These are phyloP conservation scores for Xylaria scruposa DNA, from an alignment of 495 filamentous ascomycete genomes.

Conservation along the genomic window DNA sequence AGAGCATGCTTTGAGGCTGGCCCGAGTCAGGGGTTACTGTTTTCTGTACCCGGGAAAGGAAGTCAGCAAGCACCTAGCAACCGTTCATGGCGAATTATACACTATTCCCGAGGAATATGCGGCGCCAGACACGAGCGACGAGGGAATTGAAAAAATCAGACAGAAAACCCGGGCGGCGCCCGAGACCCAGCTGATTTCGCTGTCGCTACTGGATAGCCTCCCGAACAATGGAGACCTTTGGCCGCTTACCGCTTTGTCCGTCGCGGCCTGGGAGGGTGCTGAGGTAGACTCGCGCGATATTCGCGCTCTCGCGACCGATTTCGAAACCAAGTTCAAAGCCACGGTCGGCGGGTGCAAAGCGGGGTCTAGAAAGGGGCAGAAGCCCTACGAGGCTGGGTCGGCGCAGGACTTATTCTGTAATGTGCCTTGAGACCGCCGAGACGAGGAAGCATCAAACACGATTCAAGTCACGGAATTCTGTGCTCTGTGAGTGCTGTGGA, in stretches of 20 bases:
- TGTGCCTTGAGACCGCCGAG: not conserved
- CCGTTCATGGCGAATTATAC: constrained; percentile 76
- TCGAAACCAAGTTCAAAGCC: constrained; percentile 48
- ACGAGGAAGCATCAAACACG: not conserved
- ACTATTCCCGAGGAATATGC: constrained; percentile 72
- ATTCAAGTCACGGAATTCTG: constrained; percentile 12
- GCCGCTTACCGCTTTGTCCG: constrained; percentile 46
- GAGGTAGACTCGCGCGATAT: constrained; percentile 41
- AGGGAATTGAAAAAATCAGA: constrained; percentile 33
- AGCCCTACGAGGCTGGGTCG: constrained; percentile 28
- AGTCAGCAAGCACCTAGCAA: constrained; percentile 60
- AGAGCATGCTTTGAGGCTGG: constrained; percentile 76
- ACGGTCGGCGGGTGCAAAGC: constrained; percentile 48
- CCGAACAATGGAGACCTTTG: constrained; percentile 43
- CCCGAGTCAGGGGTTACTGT: constrained; percentile 73
- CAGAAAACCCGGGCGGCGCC: constrained; percentile 29
- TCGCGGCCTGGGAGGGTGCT: constrained; percentile 51
- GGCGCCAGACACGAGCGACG: constrained; percentile 30
- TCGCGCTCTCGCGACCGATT: constrained; percentile 46
- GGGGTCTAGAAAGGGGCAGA: constrained; percentile 34
- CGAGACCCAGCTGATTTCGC: constrained; percentile 38
- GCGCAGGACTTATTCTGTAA: constrained; percentile 45
- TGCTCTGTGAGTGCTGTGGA: not conserved
- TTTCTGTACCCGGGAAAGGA: constrained; percentile 72
- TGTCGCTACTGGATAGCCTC: constrained; percentile 48